Percentiles rank a stretch among this genome's conserved stretches.
Conservation (phyloP, 139 green algal species). For the Tetradesmus lagerheimii region DNA sequence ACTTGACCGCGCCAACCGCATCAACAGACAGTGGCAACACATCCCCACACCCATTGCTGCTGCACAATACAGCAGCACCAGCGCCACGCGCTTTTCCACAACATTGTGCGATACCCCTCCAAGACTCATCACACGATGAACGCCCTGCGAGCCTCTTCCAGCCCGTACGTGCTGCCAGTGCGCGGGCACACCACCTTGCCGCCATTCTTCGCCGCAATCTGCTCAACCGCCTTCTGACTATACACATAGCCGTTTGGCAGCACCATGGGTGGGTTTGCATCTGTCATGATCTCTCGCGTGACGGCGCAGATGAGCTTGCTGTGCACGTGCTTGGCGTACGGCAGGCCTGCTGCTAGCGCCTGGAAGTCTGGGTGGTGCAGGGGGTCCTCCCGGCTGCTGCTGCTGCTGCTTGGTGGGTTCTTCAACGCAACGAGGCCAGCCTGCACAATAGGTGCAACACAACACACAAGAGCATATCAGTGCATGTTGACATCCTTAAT, state of each 20-base stretch:
- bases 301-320: slow-evolving; percentile 93
- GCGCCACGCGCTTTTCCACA: not conserved
- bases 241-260: slow-evolving; percentile 94
- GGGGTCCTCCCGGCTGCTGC: slow-evolving; percentile 78
- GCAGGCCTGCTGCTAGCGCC: slow-evolving; percentile 81
- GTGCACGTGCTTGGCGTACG: slow-evolving; percentile 86
- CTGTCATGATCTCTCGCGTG: slow-evolving; percentile 88
- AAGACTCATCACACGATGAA: slow-evolving; percentile 67
- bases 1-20: too few relatives aligned
- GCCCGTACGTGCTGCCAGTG: slow-evolving; percentile 61
- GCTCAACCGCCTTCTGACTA: slow-evolving; percentile 69
- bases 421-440: slow-evolving; percentile 87
- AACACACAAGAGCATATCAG: not conserved
- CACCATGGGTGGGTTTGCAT: slow-evolving; percentile 94
- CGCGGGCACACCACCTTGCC: slow-evolving; percentile 75
- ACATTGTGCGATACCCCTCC: not conserved
- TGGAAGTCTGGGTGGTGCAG: slow-evolving; percentile 81
- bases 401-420: slow-evolving; percentile 59
- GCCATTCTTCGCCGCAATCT: slow-evolving; percentile 51
- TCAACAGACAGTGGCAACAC: too few relatives aligned
- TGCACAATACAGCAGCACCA: not conserved
- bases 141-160: slow-evolving; percentile 70
- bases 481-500: not conserved
- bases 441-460: not conserved
- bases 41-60: too few relatives aligned